These are phyloP conservation scores for Allomyces javanicus DNA, from an alignment of 192 early-diverging fungal species.

Conservation along the genomic window DNA sequence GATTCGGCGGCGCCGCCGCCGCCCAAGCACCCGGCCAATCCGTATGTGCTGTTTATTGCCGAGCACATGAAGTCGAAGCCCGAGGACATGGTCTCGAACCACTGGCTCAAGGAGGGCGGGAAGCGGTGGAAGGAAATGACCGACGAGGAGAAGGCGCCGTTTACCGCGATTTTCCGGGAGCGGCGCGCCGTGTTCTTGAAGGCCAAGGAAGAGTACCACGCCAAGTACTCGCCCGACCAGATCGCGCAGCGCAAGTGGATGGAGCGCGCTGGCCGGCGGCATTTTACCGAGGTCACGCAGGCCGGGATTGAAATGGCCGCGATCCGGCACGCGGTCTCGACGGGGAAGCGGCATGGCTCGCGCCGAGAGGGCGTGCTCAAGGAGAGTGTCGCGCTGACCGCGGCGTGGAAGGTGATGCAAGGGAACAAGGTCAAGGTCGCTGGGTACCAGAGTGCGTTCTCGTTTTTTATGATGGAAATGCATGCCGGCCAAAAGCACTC, in stretches of 20 bases:
- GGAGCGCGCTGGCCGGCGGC: background rate
- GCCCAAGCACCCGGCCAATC: background rate
- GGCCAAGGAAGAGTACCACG: background rate
- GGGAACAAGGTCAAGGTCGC: too few species aligned
- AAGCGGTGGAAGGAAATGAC: background rate
- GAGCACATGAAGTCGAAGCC: background rate
- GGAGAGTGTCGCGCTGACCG: too few species aligned
- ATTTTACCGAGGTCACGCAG: too few species aligned
- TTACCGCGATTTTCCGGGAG: background rate
- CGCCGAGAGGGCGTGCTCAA: too few species aligned
- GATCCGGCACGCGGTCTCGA: too few species aligned
- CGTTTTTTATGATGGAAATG: too few species aligned
- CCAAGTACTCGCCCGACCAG: background rate
- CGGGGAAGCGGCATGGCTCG: too few species aligned
- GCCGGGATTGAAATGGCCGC: too few species aligned
- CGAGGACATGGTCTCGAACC: background rate
- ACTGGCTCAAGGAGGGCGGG: background rate
- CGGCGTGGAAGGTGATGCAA: too few species aligned
- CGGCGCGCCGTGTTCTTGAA: background rate
- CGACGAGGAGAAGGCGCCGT: background rate
- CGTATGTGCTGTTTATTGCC: background rate
- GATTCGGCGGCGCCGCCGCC: background rate
- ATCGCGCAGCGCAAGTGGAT: background rate
- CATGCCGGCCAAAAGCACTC: too few species aligned
- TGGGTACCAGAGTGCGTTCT: too few species aligned